Base-by-base conservation (phyloP, 2,329 filamentous ascomycete genomes). In the Ambrosiella beaveri region DNA sequence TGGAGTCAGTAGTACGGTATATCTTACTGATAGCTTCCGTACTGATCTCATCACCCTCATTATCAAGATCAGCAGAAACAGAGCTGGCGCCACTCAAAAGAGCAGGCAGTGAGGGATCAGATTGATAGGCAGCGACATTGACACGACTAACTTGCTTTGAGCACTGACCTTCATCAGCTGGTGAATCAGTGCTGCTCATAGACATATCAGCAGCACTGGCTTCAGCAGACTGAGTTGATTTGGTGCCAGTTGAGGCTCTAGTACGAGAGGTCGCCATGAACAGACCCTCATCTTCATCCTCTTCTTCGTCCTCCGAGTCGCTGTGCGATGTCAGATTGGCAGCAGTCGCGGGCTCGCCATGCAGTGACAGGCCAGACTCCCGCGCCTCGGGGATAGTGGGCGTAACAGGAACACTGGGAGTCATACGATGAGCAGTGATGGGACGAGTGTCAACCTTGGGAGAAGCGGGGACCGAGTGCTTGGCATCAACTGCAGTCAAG, bases 21-120 rank as follows among this genome's bases (percentile, higher is more conserved):
- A 76, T 66, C 9, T 74, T 70, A 1, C 71, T 67, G 6, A 77
- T 69, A 5, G 72, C 68, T 4, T 73, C 75, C 8, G 76, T 77
- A 57, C 74, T 69, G 2, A 82, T 69, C 44, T 81, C 78, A 54
- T 84, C 81, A 1, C 75, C 78, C 1, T 53, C 51, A 37, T 37
- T 39, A 62, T 84, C 81, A 19, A 76, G 70, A 63, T 83, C 81
- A 0, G 77, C 79, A 12, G 79, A 84, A 8, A 83, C 74, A 1
- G 81, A 84, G 64, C 80, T 82, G 7, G 80, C 78, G 9, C 80
- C 78, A 59, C 80, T 84, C 9, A 84, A 71, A 7, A 84, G 69
- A 6, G 80, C 80, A 9, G 81, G 81, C 2, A 84, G 68, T 4
- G 81, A 84, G 0, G 80, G 80, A 56, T 84, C 80, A 2, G 80